Conservation (phyloP, 768 basidiomycete genomes). For the Suillus discolor region DNA sequence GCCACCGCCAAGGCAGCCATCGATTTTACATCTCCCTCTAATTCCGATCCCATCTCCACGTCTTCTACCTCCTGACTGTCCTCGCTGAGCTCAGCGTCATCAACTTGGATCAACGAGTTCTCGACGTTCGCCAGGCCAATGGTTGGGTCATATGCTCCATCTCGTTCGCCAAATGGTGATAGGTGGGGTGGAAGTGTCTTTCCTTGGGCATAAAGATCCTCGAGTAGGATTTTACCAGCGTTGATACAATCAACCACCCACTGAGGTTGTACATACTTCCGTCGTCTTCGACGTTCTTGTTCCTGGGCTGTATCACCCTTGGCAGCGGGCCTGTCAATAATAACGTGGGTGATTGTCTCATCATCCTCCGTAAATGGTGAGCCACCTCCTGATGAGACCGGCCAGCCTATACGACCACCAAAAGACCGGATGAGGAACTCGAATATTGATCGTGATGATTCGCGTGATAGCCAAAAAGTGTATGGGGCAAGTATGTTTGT, state of each 20-base stretch:
- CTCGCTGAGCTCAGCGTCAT: conserved; percentile 34
- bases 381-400: conserved; percentile 75
- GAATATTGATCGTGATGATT: conserved; percentile 88
- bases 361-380: conserved; percentile 81
- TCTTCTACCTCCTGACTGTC: conserved; percentile 30
- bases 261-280: conserved; percentile 94
- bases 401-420: conserved; percentile 93
- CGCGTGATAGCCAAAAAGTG: conserved; percentile 92
- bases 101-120: conserved; percentile 31
- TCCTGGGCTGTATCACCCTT: conserved; percentile 58
- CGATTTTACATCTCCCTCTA: conserved; percentile 31
- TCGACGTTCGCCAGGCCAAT: conserved; percentile 30
- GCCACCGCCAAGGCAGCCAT: conserved; percentile 33
- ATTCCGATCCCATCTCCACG: conserved; percentile 22
- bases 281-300: conserved; percentile 60
- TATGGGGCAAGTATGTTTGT: conserved; percentile 80
- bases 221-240: conserved; percentile 77
- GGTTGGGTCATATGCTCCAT: conserved; percentile 75
- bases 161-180: conserved; percentile 88
- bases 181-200: conserved; percentile 89
- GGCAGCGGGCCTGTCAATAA: conserved; percentile 84
- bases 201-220: conserved; percentile 86
- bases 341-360: conserved; percentile 88
- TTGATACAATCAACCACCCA: conserved; percentile 99
- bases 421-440: conserved; percentile 93